Percentiles rank a stretch among this genome's conserved stretches.
These are phyloP conservation scores for Blyttiomyces sp. DNA, from an alignment of 371 early-diverging fungal species.

Conservation along the genomic window DNA sequence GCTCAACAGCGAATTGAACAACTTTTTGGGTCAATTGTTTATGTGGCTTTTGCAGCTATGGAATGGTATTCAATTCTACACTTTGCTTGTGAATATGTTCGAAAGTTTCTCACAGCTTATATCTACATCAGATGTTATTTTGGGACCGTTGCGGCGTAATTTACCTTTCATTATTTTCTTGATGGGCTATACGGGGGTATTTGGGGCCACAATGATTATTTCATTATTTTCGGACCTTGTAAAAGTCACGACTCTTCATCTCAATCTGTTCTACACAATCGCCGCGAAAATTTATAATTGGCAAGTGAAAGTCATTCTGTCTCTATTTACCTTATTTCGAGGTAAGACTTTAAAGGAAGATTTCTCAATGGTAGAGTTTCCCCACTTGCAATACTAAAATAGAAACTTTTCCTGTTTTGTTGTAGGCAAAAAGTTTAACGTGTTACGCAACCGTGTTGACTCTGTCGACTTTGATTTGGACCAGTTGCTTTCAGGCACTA, in stretches of 20 bases:
- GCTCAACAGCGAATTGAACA: slow-evolving; percentile 83
- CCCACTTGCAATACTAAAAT: background rate
- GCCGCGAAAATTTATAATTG: slow-evolving; percentile 89
- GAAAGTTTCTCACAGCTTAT: no score
- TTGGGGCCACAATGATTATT: slow-evolving; percentile 84
- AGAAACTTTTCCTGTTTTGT: background rate
- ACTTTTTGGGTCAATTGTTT: slow-evolving; percentile 90
- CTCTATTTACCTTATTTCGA: slow-evolving; percentile 87
- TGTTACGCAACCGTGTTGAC: slow-evolving; percentile 89
- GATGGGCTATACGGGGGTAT: slow-evolving; percentile 74
- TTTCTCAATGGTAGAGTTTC: background rate
- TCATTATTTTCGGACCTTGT: slow-evolving; percentile 79
- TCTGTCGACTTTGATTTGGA: slow-evolving; percentile 91
- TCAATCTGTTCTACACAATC: slow-evolving; percentile 90
- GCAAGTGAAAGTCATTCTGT: slow-evolving; percentile 78
- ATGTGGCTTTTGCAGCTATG: slow-evolving; percentile 87
- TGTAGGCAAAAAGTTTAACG: slow-evolving; percentile 80
- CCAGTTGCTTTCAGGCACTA: slow-evolving; percentile 91
- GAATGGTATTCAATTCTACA: no score
- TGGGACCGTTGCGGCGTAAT: slow-evolving; percentile 17
- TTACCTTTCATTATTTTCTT: slow-evolving; percentile 65
- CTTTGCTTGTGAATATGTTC: no score
- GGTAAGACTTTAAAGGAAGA: slow-evolving; percentile 46
- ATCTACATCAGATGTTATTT: no score
- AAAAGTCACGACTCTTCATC: slow-evolving; percentile 79